Evolutionary conservation across 805 yeast genomes (phyloP).

Genomic region (Priceomyces castillae): DNA sequence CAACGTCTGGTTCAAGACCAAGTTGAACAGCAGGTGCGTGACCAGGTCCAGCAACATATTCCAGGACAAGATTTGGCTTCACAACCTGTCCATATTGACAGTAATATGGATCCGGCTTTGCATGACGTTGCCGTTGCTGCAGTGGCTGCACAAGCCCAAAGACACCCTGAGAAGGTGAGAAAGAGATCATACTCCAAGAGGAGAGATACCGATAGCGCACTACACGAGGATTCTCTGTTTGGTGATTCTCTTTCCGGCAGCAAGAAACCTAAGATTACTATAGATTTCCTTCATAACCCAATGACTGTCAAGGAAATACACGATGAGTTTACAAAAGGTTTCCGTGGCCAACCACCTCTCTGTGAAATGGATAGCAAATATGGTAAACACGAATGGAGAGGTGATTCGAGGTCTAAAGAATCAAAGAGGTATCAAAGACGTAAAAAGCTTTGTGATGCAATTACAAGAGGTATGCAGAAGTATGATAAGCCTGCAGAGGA

Average conservation of each 20-base stretch:
- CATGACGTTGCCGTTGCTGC: constrained; percentile 42
- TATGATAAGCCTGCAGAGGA: constrained; percentile 40
- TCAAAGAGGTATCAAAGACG: constrained; percentile 43
- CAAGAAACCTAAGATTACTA: constrained; percentile 36
- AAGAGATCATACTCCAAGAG: constrained; percentile 11
- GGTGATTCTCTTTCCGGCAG: constrained; percentile 8
- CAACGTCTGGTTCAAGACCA: constrained; percentile 10
- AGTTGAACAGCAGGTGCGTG: constrained; percentile 9
- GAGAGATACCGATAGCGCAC: constrained; percentile 5
- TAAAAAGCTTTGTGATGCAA: constrained; percentile 43
- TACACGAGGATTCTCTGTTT: constrained; percentile 6
- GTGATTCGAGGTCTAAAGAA: constrained; percentile 44
- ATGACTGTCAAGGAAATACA: constrained; percentile 44
- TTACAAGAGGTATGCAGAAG: constrained; percentile 39
- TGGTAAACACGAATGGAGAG: constrained; percentile 46
- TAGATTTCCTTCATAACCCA: constrained; percentile 43
- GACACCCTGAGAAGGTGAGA: constrained; percentile 9
- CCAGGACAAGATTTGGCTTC: constrained; percentile 6
- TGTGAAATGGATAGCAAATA: constrained; percentile 41
- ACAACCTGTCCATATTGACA: constrained; percentile 23
- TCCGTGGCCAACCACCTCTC: constrained; percentile 42
- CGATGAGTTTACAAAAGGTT: constrained; percentile 45
- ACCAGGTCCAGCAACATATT: constrained; percentile 9
- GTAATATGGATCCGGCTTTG: constrained; percentile 41
- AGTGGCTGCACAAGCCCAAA: constrained; percentile 27